Evolutionary conservation across 1,284 basidiomycete species (phyloP), one percentile per base, ranked within the genome.

Genomic region (Cerrena zonata): DNA sequence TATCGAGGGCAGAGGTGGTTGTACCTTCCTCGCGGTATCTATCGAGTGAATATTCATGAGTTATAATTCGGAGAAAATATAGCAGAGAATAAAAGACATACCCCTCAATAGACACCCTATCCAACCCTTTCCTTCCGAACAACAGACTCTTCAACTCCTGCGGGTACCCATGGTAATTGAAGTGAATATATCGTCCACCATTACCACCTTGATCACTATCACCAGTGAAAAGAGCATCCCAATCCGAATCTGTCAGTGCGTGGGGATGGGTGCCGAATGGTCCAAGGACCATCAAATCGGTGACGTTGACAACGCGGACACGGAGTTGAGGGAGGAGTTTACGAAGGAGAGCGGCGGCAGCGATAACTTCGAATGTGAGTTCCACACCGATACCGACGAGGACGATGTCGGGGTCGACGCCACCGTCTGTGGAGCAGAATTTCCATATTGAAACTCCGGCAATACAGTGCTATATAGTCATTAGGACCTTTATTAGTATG

Each of bases 91-190:
- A 26, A 4, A 22, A 21, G 15, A 45, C 67, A 40, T 27, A 75
- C 55, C 84, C 84, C 36, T 72, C 72, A 30, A 86, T 79, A 1
- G 70, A 64, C 23, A 84, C 68, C 47, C 82, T 69, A 1, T 75
- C 72, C 38, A 78, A 54, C 25, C 48, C 25, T 10, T 68, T 66
- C 19, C 84, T 70, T 1, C 81, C 84, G 47, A 78, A 84, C 48
- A 88, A 62, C 56, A 88, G 57, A 4, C 82, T 80, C 59, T 77
- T 74, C 45, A 88, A 64, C 62, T 88, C 84, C 40, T 79, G 75
- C 0, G 84, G 81, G 62, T 89, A 92, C 2, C 90, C 87, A 65
- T 94, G 92, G 71, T 89, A 93, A 70, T 91, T 91, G 71, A 92
- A 78, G 61, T 89, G 77, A 41, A 93, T 70, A 0, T 80, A 79